phyloP scores from a whole-genome alignment of 352 stramenopile species.

The Nothophytophthora sp. region DNA sequence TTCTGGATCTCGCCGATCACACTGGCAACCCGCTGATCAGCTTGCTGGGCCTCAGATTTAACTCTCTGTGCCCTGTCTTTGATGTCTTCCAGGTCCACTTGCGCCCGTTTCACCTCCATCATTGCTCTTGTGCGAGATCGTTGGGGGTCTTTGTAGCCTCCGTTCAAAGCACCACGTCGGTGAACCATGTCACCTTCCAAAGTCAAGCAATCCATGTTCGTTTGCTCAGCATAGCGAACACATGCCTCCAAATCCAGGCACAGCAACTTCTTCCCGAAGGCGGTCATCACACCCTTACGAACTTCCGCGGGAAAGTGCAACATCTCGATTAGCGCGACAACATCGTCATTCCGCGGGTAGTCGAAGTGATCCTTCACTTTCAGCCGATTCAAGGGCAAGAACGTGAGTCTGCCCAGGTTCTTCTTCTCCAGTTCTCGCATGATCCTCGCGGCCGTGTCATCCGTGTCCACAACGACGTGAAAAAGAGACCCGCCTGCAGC shows the following conservation, averaged over 20 bases:
- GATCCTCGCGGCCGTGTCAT: conserved; percentile 94
- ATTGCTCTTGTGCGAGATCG: conserved; percentile 76
- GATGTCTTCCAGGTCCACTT: conserved; percentile 73
- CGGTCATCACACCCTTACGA: conserved; percentile 91
- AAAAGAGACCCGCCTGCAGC: conserved; percentile 96
- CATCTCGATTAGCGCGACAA: conserved; percentile 84
- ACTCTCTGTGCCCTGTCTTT: conserved; percentile 79
- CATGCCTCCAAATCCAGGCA: conserved; percentile 93
- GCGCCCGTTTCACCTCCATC: conserved; percentile 81
- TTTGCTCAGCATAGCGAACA: conserved; percentile 71
- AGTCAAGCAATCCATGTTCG: conserved; percentile 98
- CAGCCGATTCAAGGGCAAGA: conserved; percentile 95
- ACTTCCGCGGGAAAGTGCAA: conserved; percentile 87
- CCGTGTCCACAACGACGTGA: conserved; percentile 98
- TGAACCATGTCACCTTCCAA: conserved; percentile 98
- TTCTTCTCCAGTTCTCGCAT: conserved; percentile 95
- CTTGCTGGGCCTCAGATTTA: conserved; percentile 88
- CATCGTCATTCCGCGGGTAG: conserved; percentile 81
- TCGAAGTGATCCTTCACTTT: conserved; percentile 83
- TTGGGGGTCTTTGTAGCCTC: conserved; percentile 95
- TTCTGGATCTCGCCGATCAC: conserved; percentile 87
- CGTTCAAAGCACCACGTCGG: conserved; percentile 95
- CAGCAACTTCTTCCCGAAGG: conserved; percentile 98
- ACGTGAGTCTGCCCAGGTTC: conserved; percentile 96
- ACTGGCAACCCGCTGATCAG: conserved; percentile 87